A percentile compares a stretch with the other conserved stretches of the same genome.
These are phyloP conservation scores for Trichosanthes truncata DNA, from an alignment of 306 rosid species.

Conservation along the genomic window DNA sequence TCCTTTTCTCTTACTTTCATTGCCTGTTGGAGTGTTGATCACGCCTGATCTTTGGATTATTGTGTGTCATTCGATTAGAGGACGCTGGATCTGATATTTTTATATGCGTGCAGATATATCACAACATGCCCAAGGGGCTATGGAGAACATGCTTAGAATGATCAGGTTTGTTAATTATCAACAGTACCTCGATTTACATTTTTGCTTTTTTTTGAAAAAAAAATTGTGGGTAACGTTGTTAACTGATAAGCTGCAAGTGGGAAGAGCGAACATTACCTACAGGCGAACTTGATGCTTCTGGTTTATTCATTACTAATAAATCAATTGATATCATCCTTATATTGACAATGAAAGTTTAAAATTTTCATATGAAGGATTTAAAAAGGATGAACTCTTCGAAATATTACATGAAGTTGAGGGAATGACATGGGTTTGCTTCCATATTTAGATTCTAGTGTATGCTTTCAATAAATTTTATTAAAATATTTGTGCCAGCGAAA, in stretches of 20 bases:
- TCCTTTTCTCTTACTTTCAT: neutral
- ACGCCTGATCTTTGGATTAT: neutral
- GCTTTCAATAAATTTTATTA: neutral
- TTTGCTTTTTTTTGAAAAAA: neutral
- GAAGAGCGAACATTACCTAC: neutral
- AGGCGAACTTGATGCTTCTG: neutral
- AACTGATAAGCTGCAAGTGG: neutral
- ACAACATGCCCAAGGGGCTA: constrained; percentile 44
- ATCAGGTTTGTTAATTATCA: constrained; percentile 28
- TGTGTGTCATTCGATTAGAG: constrained; percentile 4
- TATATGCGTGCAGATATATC: constrained; percentile 38
- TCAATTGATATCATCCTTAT: neutral
- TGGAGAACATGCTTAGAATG: constrained; percentile 80
- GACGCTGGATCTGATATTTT: constrained; percentile 4
- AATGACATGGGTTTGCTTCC: neutral
- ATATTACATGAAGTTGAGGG: neutral
- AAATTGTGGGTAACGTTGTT: neutral
- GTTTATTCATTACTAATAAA: neutral
- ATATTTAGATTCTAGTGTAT: neutral
- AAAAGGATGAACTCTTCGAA: neutral
- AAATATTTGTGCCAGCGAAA: neutral
- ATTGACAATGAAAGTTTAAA: neutral
- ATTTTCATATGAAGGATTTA: neutral
- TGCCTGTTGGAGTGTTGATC: neutral
- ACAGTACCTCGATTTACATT: neutral